These are phyloP conservation scores for Coniochaeta pulveracea DNA, from an alignment of 2,329 filamentous ascomycete genomes.

Conservation along the genomic window DNA sequence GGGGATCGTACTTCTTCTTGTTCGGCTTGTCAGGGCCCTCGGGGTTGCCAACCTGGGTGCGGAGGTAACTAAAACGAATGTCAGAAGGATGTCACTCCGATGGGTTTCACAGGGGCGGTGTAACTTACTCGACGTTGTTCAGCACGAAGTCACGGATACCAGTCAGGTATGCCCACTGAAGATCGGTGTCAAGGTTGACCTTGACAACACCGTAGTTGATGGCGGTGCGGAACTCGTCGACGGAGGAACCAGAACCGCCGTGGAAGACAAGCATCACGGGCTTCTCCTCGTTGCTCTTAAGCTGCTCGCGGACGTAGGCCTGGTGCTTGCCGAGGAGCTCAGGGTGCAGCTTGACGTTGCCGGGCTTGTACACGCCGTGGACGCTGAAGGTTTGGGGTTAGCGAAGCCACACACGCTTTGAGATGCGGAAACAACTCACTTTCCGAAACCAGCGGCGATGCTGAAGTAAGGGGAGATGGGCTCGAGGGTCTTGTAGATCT, in stretches of 20 bases:
- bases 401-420: not conserved
- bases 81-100: too few relatives aligned
- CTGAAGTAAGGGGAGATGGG: conserved; percentile 93
- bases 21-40: conserved; percentile 92
- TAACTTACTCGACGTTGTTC: conserved; percentile 29
- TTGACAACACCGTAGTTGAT: conserved; percentile 94
- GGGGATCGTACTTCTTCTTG: conserved; percentile 90
- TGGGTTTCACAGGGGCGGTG: too few relatives aligned
- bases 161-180: conserved; percentile 87
- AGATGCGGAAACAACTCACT: not conserved
- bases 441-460: conserved; percentile 85
- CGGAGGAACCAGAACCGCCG: conserved; percentile 84
- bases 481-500: conserved; percentile 77
- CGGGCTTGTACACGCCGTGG: conserved; percentile 95
- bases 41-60: conserved; percentile 82
- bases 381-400: conserved; percentile 54
- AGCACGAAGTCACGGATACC: conserved; percentile 93
- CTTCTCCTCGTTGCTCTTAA: conserved; percentile 62
- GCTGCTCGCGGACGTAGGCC: conserved; percentile 75
- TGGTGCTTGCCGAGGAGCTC: conserved; percentile 97
- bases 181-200: conserved; percentile 97
- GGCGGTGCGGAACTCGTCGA: conserved; percentile 81
- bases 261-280: conserved; percentile 99
- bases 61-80: conserved; percentile 92
- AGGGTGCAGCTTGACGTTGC: conserved; percentile 90